Conservation (phyloP, 495 filamentous ascomycete species). For the Astrothelium macrocarpum region DNA sequence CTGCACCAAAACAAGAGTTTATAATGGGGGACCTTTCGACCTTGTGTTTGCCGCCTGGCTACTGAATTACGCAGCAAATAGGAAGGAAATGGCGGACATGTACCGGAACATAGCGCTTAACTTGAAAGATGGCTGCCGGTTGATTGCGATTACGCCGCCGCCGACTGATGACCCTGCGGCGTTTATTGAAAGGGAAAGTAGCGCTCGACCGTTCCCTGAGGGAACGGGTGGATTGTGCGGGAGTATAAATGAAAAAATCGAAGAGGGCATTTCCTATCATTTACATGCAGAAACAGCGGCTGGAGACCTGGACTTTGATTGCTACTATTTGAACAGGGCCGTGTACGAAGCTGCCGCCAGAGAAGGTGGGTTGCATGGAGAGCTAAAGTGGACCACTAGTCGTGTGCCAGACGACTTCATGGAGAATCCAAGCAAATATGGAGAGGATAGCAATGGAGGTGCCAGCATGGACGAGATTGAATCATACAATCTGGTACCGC, state of each 20-base stretch:
- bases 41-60: slow-evolving; percentile 34
- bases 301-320: slow-evolving; percentile 19
- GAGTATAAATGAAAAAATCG: slow-evolving; percentile 9
- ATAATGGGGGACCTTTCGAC: slow-evolving; percentile 31
- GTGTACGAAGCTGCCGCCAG: slow-evolving; percentile 21
- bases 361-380: slow-evolving; percentile 18
- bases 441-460: slow-evolving; percentile 8
- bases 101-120: slow-evolving; percentile 31
- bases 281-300: slow-evolving; percentile 10
- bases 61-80: slow-evolving; percentile 33
- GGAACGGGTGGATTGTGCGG: slow-evolving; percentile 14
- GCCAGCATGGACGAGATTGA: slow-evolving; percentile 1
- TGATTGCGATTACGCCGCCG: slow-evolving; percentile 27
- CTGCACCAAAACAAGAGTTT: slow-evolving; percentile 15
- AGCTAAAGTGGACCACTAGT: slow-evolving; percentile 18
- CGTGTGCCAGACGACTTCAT: slow-evolving; percentile 9
- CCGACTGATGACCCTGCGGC: slow-evolving; percentile 13
- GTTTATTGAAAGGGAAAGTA: slow-evolving; percentile 4
- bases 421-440: slow-evolving; percentile 9
- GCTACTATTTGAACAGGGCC: slow-evolving; percentile 19
- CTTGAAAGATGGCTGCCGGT: slow-evolving; percentile 28
- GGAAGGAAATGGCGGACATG: slow-evolving; percentile 26
- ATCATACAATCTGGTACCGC: slow-evolving; percentile 6
- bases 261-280: slow-evolving; percentile 16
- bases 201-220: slow-evolving; percentile 7